These are phyloP conservation scores for Artomyces pyxidatus DNA, from an alignment of 768 basidiomycete genomes.

Conservation along the genomic window DNA sequence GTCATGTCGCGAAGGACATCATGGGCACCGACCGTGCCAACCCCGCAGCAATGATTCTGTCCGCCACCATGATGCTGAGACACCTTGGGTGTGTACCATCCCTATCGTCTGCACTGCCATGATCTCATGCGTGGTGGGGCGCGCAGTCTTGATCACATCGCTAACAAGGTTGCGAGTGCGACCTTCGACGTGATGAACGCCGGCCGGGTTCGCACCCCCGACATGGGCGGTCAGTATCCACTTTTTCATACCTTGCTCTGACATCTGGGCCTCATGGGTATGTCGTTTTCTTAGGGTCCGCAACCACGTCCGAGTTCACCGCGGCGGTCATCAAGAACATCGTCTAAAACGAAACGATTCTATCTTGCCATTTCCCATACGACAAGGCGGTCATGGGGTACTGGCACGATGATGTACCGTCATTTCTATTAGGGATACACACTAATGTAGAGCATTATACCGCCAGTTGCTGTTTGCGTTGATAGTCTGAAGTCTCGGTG, in stretches of 20 bases:
- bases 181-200: conserved; percentile 90
- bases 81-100: conserved; percentile 83
- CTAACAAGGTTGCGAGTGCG: conserved; percentile 87
- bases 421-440: conserved; percentile 9
- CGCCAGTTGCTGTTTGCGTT: neutral
- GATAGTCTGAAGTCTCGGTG: neutral
- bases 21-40: conserved; percentile 96
- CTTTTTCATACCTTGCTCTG: neutral
- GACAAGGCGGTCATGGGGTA: neutral
- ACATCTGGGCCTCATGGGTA: conserved; percentile 9
- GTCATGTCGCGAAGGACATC: conserved; percentile 90
- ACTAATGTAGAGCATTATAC: conserved; percentile 12
- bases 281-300: conserved; percentile 48
- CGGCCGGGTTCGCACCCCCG: conserved; percentile 84
- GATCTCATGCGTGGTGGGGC: conserved; percentile 8
- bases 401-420: neutral
- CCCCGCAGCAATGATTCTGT: conserved; percentile 95
- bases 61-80: conserved; percentile 95
- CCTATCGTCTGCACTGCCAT: conserved; percentile 13
- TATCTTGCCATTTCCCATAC: too few species aligned
- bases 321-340: conserved; percentile 82
- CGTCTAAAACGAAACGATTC: conserved; percentile 20
- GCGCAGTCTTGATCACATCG: conserved; percentile 77
- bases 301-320: conserved; percentile 94
- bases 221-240: conserved; percentile 77